A percentile compares a stretch with the other conserved stretches of the same genome.
These are phyloP conservation scores for Cyanidiococcus yangmingshanensis DNA, from an alignment of 23 red algal genomes.

Conservation along the genomic window DNA sequence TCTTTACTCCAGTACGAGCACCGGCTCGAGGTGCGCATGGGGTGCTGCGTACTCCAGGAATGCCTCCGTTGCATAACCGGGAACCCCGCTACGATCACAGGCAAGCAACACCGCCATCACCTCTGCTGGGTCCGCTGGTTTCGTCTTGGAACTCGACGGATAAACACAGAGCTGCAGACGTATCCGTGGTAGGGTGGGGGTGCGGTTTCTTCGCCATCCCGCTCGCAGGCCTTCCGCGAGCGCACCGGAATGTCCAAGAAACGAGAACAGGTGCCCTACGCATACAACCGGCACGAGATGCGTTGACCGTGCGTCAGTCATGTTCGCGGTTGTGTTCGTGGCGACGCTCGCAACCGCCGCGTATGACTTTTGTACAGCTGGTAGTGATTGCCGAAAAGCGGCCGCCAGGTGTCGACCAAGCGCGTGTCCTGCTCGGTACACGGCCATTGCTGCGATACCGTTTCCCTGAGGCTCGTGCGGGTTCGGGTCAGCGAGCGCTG, in stretches of 20 bases:
- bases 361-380: no score
- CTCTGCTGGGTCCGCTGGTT: neutral
- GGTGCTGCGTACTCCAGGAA: neutral
- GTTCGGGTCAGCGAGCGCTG: neutral
- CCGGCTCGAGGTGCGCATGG: neutral
- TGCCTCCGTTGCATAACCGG: neutral
- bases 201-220: neutral
- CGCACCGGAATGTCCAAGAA: neutral
- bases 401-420: conserved; percentile 15
- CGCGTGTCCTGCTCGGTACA: conserved; percentile 4
- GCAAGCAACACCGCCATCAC: neutral
- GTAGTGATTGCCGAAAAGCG: neutral
- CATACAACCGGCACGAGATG: neutral
- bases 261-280: conserved; percentile 1
- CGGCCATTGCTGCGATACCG: neutral
- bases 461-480: neutral
- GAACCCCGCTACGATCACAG: neutral
- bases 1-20: neutral
- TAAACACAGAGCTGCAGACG: neutral
- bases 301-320: neutral
- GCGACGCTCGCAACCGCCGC: neutral
- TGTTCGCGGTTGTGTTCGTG: neutral
- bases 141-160: neutral
- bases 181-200: neutral
- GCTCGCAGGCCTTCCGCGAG: neutral